Evolutionary conservation across 2,329 filamentous ascomycete genomes (phyloP).

Genomic region (Hymenoscyphus linearis): DNA sequence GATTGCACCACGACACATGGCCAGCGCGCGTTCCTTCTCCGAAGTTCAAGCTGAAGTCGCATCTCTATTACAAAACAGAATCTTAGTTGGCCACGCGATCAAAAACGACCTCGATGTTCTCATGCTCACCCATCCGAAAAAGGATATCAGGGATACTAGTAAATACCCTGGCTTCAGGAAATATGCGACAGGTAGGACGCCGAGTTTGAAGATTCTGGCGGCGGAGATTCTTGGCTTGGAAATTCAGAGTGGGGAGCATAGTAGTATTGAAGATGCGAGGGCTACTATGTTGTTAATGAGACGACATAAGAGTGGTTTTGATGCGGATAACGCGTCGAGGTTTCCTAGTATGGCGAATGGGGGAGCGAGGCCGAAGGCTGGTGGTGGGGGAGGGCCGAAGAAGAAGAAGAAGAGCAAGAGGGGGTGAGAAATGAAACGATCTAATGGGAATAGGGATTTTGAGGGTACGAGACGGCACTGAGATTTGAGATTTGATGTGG

Average conservation of each 20-base stretch:
- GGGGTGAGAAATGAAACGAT: constrained; percentile 4
- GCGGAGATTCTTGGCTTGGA: constrained; percentile 53
- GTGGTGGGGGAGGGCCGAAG: constrained; percentile 35
- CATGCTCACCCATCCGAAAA: constrained; percentile 69
- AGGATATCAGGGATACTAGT: constrained; percentile 80
- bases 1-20: constrained; percentile 69
- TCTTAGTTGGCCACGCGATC: constrained; percentile 80
- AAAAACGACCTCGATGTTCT: constrained; percentile 72
- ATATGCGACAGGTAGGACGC: constrained; percentile 61
- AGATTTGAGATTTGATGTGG: too few species aligned
- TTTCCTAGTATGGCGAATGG: constrained; percentile 41
- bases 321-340: constrained; percentile 68
- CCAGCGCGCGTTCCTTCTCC: constrained; percentile 62
- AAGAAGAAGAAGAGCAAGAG: constrained; percentile 17
- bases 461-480: too few species aligned
- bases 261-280: constrained; percentile 72
- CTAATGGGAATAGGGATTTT: background rate
- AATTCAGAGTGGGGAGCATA: constrained; percentile 60
- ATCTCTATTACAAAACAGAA: too few species aligned
- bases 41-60: constrained; percentile 71
- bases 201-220: constrained; percentile 56
- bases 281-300: constrained; percentile 87
- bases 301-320: constrained; percentile 77
- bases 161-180: constrained; percentile 70
- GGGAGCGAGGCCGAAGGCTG: constrained; percentile 17